Percentiles rank a stretch among this genome's conserved stretches.
Conservation (phyloP, 352 stramenopile species). For the Globisporangium camurandrum region DNA sequence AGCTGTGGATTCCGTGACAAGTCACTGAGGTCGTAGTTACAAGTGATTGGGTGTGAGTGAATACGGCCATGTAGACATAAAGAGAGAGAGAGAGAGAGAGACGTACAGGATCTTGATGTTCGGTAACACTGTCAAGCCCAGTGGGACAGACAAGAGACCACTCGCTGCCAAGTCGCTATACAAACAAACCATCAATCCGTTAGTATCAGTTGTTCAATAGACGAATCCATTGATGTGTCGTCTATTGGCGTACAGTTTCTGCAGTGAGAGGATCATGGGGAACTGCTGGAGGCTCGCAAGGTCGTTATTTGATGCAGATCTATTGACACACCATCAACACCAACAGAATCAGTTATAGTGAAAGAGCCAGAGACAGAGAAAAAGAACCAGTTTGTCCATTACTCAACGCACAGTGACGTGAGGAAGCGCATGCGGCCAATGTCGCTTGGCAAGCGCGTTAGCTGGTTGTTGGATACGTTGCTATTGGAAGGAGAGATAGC, state of each 20-base stretch:
- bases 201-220: too few relatives aligned
- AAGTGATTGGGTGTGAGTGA: not conserved
- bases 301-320: constrained; percentile 12
- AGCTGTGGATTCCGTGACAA: constrained; percentile 8
- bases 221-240: not conserved
- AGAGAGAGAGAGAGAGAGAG: not conserved
- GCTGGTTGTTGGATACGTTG: constrained; percentile 11
- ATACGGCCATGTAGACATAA: not conserved
- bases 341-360: not conserved
- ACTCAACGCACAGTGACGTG: constrained; percentile 6
- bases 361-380: not conserved
- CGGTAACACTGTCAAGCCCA: constrained; percentile 9
- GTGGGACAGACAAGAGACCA: constrained; percentile 2
- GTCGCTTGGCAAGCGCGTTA: constrained; percentile 6
- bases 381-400: too few relatives aligned
- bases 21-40: not conserved
- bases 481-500: too few relatives aligned
- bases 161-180: constrained; percentile 8
- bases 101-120: constrained; percentile 16
- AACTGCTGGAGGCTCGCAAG: constrained; percentile 3
- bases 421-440: constrained; percentile 11
- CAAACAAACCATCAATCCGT: not conserved
- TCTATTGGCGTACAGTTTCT: constrained; percentile 5
- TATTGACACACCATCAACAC: not conserved
- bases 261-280: constrained; percentile 9